Evolutionary conservation across 495 filamentous ascomycete species (phyloP).

Genomic region (Penicillium mononematosum): DNA sequence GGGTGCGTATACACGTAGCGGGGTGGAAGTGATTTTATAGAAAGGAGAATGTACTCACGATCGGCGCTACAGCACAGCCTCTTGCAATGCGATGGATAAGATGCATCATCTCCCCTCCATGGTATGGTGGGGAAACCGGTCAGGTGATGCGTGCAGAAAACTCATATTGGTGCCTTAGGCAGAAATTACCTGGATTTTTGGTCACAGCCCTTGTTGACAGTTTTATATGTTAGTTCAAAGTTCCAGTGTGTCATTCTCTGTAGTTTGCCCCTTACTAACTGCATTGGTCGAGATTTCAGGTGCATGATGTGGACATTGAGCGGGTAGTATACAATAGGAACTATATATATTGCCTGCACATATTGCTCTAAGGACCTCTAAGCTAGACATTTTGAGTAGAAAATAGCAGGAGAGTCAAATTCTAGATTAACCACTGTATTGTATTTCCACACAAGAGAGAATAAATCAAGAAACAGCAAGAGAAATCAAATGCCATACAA

Average conservation of each 20-base stretch:
- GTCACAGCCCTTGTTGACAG: neutral
- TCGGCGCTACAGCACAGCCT: slow-evolving; percentile 33
- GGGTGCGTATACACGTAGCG: slow-evolving; percentile 4
- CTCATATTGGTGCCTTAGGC: slow-evolving; percentile 27
- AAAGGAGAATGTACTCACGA: slow-evolving; percentile 38
- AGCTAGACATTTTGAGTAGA: neutral
- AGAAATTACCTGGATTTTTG: slow-evolving; percentile 9
- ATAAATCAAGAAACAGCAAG: neutral
- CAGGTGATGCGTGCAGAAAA: slow-evolving; percentile 37
- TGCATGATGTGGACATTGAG: neutral
- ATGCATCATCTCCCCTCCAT: slow-evolving; percentile 31
- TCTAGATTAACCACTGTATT: neutral
- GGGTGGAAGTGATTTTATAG: neutral
- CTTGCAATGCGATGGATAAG: slow-evolving; percentile 25
- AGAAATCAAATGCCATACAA: neutral
- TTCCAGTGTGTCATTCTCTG: neutral
- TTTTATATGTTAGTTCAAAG: neutral
- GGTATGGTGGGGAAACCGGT: slow-evolving; percentile 38
- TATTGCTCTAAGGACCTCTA: neutral
- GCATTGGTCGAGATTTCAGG: neutral
- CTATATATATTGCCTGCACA: neutral
- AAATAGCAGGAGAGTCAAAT: neutral
- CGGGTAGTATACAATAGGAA: neutral
- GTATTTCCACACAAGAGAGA: neutral
- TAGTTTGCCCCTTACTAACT: neutral